Evolutionary conservation across 192 early-diverging fungal genomes (phyloP).

Genomic region (Umbelopsis sp.): DNA sequence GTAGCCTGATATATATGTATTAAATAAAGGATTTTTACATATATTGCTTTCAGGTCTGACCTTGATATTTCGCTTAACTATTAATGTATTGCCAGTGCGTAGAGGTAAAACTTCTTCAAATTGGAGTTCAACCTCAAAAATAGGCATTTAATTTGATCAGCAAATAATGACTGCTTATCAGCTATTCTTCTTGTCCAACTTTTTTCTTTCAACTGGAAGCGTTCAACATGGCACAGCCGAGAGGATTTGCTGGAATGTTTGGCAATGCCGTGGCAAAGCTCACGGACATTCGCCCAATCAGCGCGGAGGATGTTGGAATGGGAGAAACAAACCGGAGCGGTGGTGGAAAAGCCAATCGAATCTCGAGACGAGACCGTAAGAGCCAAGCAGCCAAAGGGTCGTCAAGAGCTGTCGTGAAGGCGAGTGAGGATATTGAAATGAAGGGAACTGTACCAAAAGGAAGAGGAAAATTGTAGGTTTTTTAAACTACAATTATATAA

Average conservation of each 20-base stretch:
- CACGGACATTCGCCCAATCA: constrained; percentile 2
- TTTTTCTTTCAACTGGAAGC: neutral
- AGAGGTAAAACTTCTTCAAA: no score
- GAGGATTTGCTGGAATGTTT: constrained; percentile 16
- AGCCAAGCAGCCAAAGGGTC: neutral
- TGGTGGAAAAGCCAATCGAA: constrained; percentile 1
- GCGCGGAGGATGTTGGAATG: neutral
- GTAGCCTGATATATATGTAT: no score
- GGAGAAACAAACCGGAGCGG: neutral
- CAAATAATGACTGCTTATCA: neutral
- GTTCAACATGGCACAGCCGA: constrained; percentile 2
- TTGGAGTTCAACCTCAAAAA: no score
- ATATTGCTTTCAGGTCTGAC: no score
- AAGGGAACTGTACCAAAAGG: constrained; percentile 6
- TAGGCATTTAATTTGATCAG: neutral
- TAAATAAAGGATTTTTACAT: no score
- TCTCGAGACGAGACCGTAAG: constrained; percentile 1
- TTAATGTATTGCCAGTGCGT: no score
- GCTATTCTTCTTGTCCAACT: neutral
- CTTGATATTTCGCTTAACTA: no score
- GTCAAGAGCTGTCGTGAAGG: neutral
- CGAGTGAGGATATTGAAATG: neutral
- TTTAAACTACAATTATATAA: neutral
- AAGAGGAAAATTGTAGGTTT: constrained; percentile 12
- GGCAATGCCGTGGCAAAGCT: constrained; percentile 11